Evolutionary conservation across 1,139 yeast genomes (phyloP).

Genomic region (Trichomonascaceae sp.): DNA sequence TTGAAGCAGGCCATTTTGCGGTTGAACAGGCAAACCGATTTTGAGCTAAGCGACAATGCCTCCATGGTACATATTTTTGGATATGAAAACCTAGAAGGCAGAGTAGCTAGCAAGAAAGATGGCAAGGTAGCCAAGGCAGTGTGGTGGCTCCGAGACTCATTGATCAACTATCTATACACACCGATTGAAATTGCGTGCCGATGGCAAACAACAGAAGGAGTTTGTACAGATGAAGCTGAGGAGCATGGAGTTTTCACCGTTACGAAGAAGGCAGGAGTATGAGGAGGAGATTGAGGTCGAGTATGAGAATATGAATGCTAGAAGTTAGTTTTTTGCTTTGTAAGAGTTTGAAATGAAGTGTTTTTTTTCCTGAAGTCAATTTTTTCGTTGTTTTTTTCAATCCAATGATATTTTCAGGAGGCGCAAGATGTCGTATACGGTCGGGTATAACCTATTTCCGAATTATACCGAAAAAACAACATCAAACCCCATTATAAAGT

Average conservation of each 20-base stretch:
- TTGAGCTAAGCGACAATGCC: not conserved
- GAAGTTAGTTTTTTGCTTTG: not conserved
- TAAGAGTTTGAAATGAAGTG: not conserved
- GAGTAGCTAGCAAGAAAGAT: not conserved
- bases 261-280: constrained; percentile 1
- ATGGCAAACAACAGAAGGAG: constrained; percentile 3
- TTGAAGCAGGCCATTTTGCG: not conserved
- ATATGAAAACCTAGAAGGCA: constrained; percentile 2
- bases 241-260: constrained; percentile 6
- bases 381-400: too few relatives aligned
- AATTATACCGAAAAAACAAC: too few relatives aligned
- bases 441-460: too few relatives aligned
- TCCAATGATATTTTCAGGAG: too few relatives aligned
- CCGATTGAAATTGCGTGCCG: constrained; percentile 6
- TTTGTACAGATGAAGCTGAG: not conserved
- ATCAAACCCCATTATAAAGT: too few relatives aligned
- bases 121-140: not conserved
- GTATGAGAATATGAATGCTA: not conserved
- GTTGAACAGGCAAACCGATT: not conserved
- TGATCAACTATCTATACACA: constrained; percentile 6
- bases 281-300: not conserved
- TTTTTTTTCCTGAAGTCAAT: too few relatives aligned
- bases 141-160: constrained; percentile 2
- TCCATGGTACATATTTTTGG: constrained; percentile 4
- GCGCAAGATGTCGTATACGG: too few relatives aligned